Evolutionary conservation across 495 filamentous ascomycete genomes (phyloP).

Genomic region (Penicillium mononematosum): DNA sequence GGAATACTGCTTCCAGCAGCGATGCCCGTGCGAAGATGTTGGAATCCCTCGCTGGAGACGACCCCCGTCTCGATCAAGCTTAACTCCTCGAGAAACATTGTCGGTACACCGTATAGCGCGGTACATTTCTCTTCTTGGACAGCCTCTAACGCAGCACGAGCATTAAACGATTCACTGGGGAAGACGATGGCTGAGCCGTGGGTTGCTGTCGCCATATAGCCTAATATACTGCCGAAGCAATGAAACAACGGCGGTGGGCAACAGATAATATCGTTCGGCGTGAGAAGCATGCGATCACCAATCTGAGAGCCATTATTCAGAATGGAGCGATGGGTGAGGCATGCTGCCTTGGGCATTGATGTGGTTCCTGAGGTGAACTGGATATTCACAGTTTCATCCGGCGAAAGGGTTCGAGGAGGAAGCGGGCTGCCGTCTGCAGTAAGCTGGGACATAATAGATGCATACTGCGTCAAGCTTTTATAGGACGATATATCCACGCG

Average conservation of each 20-base stretch:
- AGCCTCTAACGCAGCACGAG: constrained; percentile 64
- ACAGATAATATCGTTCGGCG: constrained; percentile 68
- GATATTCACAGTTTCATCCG: constrained; percentile 83
- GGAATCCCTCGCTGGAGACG: constrained; percentile 57
- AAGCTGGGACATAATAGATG: constrained; percentile 44
- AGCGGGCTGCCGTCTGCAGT: constrained; percentile 46
- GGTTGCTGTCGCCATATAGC: constrained; percentile 91
- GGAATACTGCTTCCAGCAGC: constrained; percentile 87
- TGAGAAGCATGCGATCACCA: constrained; percentile 78
- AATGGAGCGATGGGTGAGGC: constrained; percentile 78
- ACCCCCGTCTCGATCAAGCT: constrained; percentile 62
- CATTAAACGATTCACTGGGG: constrained; percentile 84
- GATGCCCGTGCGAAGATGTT: constrained; percentile 80
- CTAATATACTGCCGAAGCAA: constrained; percentile 88
- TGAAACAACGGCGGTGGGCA: constrained; percentile 90
- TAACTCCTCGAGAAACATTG: constrained; percentile 92
- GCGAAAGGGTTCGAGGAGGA: constrained; percentile 50
- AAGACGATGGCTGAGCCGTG: constrained; percentile 84
- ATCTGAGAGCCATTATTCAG: constrained; percentile 88
- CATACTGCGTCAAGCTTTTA: constrained; percentile 54
- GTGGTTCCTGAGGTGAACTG: constrained; percentile 98
- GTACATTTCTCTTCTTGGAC: constrained; percentile 76
- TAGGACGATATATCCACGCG: constrained; percentile 51
- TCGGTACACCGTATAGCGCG: constrained; percentile 89
- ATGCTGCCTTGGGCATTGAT: constrained; percentile 84